A percentile compares a stretch with the other conserved stretches of the same genome.
phyloP scores from a whole-genome alignment of 2,329 filamentous ascomycete genomes.

The Hymenoscyphus scutula region DNA sequence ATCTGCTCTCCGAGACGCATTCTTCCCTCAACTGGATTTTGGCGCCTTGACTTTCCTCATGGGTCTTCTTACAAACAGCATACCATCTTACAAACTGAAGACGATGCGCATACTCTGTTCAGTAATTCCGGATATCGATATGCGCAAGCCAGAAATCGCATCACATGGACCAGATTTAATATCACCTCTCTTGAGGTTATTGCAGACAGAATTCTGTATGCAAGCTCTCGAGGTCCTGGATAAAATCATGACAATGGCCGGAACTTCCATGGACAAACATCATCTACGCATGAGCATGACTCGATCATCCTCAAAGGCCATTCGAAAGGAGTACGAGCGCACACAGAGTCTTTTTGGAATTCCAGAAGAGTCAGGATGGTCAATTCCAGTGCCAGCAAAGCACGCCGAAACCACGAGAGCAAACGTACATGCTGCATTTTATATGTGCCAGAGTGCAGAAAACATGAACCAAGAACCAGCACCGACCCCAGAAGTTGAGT shows the following conservation, averaged over 20 bases:
- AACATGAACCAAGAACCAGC: slow-evolving; percentile 57
- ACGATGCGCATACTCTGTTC: slow-evolving; percentile 87
- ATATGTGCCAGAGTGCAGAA: slow-evolving; percentile 75
- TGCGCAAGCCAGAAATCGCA: slow-evolving; percentile 86
- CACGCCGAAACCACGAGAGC: slow-evolving; percentile 82
- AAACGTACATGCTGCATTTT: slow-evolving; percentile 95
- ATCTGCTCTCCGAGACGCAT: slow-evolving; percentile 70
- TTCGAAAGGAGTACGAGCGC: slow-evolving; percentile 91
- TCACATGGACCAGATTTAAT: slow-evolving; percentile 92
- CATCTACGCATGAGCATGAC: slow-evolving; percentile 99
- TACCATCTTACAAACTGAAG: slow-evolving; percentile 87
- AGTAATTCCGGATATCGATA: slow-evolving; percentile 85
- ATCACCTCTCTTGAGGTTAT: slow-evolving; percentile 80
- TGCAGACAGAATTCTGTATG: slow-evolving; percentile 92
- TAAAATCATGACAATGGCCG: slow-evolving; percentile 91
- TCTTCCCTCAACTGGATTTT: slow-evolving; percentile 80
- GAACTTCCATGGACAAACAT: slow-evolving; percentile 88
- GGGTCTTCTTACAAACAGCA: slow-evolving; percentile 83
- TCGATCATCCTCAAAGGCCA: slow-evolving; percentile 76
- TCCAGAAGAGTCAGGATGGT: slow-evolving; percentile 93
- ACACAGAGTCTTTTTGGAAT: slow-evolving; percentile 96
- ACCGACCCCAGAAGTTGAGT: slow-evolving; percentile 81
- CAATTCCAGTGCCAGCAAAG: slow-evolving; percentile 86
- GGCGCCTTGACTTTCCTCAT: slow-evolving; percentile 85
- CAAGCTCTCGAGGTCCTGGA: slow-evolving; percentile 90